A percentile compares a stretch with the other conserved stretches of the same genome.
Conservation (phyloP, 768 basidiomycete genomes). For the Suillus occidentalis region DNA sequence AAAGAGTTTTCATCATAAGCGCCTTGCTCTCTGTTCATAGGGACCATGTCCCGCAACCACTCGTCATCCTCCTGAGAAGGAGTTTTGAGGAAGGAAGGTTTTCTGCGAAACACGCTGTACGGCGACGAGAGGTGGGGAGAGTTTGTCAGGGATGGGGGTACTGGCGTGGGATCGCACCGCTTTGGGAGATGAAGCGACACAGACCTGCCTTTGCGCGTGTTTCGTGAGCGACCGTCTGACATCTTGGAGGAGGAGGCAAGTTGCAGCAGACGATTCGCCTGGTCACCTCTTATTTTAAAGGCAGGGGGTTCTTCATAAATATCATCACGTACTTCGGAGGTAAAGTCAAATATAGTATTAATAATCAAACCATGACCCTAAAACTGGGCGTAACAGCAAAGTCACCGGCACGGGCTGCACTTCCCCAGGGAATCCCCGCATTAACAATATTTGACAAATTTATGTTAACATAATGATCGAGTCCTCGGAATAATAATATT, state of each 20-base stretch:
- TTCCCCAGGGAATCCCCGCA: constrained; percentile 5
- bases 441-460: not conserved
- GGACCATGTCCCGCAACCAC: constrained; percentile 68
- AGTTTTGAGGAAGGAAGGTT: constrained; percentile 30
- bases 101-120: constrained; percentile 46
- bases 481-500: constrained; percentile 2
- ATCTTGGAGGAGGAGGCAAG: not conserved
- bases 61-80: constrained; percentile 54
- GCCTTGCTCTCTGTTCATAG: constrained; percentile 23
- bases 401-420: not conserved
- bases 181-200: constrained; percentile 15
- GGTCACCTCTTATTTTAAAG: not conserved
- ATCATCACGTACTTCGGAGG: not conserved
- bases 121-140: constrained; percentile 57
- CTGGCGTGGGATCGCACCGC: constrained; percentile 42
- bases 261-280: not conserved
- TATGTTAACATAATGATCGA: constrained; percentile 5
- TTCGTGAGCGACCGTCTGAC: not conserved
- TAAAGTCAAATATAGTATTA: not conserved
- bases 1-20: not conserved
- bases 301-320: not conserved
- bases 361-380: not conserved
- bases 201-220: constrained; percentile 19
- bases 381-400: not conserved
- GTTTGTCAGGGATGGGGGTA: constrained; percentile 57